Percentiles rank a stretch among this genome's conserved stretches.
Conservation (phyloP, 23 red algal genomes). For the Rhodosorus marinus region DNA sequence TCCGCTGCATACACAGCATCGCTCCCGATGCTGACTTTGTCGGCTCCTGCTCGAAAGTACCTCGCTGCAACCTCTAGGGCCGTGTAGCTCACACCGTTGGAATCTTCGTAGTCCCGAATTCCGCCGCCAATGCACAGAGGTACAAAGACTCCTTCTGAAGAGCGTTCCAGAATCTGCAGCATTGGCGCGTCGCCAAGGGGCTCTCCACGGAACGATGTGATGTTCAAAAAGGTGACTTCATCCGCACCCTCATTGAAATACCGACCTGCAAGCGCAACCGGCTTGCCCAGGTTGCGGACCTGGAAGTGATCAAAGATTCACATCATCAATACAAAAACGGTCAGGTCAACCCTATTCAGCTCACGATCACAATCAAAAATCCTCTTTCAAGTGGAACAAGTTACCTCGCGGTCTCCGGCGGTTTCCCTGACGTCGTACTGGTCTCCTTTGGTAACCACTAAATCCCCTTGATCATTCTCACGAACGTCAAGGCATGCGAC, state of each 20-base stretch:
- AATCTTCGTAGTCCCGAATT: constrained; percentile 65
- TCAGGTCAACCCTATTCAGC: constrained; percentile 21
- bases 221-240: constrained; percentile 83
- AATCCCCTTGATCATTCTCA: constrained; percentile 62
- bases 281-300: constrained; percentile 76
- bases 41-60: constrained; percentile 58
- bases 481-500: constrained; percentile 93
- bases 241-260: constrained; percentile 85
- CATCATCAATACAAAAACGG: no score
- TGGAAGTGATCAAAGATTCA: no score
- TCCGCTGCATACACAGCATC: constrained; percentile 67
- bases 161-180: constrained; percentile 29
- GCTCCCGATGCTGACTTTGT: constrained; percentile 38
- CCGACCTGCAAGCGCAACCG: constrained; percentile 43
- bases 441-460: constrained; percentile 71
- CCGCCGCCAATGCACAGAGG: constrained; percentile 90
- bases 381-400: no score
- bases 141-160: constrained; percentile 53
- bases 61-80: constrained; percentile 41
- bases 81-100: constrained; percentile 4
- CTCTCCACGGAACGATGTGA: constrained; percentile 52
- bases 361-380: no score
- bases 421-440: constrained; percentile 46
- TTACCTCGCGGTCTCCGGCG: neutral
- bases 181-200: constrained; percentile 38